Evolutionary conservation across 1,139 yeast species (phyloP), one percentile per base, ranked within the genome.

Genomic region (Saccharomyces hybrid): DNA sequence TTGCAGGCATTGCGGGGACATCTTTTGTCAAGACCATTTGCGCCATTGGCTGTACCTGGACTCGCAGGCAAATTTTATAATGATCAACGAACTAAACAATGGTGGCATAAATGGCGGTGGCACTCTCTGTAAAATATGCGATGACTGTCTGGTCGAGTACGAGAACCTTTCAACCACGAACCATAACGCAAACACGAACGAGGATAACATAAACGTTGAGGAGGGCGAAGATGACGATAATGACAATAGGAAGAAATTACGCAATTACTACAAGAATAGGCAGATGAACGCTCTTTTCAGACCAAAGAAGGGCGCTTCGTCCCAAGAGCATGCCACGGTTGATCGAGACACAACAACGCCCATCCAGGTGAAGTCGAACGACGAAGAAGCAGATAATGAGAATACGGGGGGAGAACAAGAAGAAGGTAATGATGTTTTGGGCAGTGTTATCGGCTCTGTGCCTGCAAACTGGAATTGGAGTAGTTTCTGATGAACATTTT

Each of bases 1-100:
- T 71, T 91, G 98, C 68, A 80, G 98, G 52, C 85, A 88, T 65
- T 91, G 98, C 73, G 98, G 98, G 20, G 95, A 89, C 31, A 80
- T 91, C 13, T 91, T 85, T 66, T 91, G 98, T 71, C 84, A 84
- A 52, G 85, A 83, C 55, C 82, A 81, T 64, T 69, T 80, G 29
- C 64, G 72, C 20, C 77, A 75, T 63, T 65, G 73, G 52, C 65
- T 81, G 34, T 73, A 76, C 64, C 77, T 91, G 57, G 91, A 89
- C 64, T 76, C 77, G 51, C 72, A 81, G 62, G 93, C 95, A 28
- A 80, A 84, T 65, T 82, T 87, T 72, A 80, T 88, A 54, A 80
- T 89, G 57, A 46, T 26, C n/a, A 27, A 26, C 6, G 31, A 46
- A 6, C 28, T 46, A 28, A 46, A 13, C 8, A 47, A 41, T 4